Percentiles rank a stretch among this genome's conserved stretches.
Evolutionary conservation across 2,329 filamentous ascomycete species (phyloP).

Genomic region (Neofusicoccum sp.): DNA sequence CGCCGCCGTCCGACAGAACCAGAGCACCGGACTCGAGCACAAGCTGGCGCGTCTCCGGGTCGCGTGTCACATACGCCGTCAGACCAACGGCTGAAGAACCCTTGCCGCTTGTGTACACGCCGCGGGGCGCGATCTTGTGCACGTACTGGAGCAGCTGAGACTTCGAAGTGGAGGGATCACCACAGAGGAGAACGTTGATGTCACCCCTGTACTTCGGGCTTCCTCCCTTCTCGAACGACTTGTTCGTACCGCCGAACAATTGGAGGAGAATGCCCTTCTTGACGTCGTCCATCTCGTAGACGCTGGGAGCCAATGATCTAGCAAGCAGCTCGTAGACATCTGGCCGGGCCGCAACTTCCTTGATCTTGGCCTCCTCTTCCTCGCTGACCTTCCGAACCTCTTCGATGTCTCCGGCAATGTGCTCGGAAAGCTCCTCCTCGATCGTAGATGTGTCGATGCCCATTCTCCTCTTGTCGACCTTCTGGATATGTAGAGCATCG

Average conservation of each 20-base stretch:
- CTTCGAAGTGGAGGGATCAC: conserved; percentile 94
- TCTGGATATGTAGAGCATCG: conserved; percentile 92
- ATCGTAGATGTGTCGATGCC: conserved; percentile 88
- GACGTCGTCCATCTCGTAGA: conserved; percentile 97
- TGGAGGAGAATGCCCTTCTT: conserved; percentile 98
- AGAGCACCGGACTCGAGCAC: conserved; percentile 73
- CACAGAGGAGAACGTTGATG: conserved; percentile 94
- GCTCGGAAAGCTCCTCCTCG: conserved; percentile 74
- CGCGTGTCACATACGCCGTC: conserved; percentile 73
- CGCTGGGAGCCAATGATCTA: conserved; percentile 86
- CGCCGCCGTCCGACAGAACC: conserved; percentile 71
- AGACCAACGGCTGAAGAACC: conserved; percentile 74
- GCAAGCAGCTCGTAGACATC: conserved; percentile 94
- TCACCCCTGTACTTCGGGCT: conserved; percentile 95
- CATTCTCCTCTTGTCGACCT: conserved; percentile 92
- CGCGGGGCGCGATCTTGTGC: conserved; percentile 93
- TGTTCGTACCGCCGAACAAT: conserved; percentile 96
- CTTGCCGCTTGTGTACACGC: conserved; percentile 74
- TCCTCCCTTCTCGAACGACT: conserved; percentile 93
- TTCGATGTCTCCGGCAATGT: conserved; percentile 69
- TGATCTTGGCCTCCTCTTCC: conserved; percentile 89
- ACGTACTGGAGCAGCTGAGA: conserved; percentile 93
- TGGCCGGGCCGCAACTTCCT: conserved; percentile 69
- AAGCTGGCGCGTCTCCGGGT: conserved; percentile 70
- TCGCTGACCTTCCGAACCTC: conserved; percentile 79